Conservation (phyloP, 768 basidiomycete genomes). For the Mycena haematopus region DNA sequence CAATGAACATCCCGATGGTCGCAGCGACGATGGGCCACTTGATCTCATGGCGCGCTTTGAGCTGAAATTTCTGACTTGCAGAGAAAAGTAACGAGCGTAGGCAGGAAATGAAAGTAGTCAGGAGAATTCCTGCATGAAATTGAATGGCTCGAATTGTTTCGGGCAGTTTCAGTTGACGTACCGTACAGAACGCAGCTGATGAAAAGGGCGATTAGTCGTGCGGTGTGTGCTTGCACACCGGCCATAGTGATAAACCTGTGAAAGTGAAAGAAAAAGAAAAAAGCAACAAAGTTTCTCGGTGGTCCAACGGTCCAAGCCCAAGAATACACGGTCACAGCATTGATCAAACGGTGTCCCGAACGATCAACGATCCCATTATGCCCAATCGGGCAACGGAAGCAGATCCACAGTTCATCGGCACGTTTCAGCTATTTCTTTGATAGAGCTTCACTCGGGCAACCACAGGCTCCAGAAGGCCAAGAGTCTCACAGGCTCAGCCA, state of each 20-base stretch:
- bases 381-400: too few relatives aligned
- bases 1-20: slow-evolving; percentile 12
- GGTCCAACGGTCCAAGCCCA: too few relatives aligned
- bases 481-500: too few relatives aligned
- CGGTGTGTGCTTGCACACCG: slow-evolving; percentile 21
- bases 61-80: slow-evolving; percentile 8
- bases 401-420: too few relatives aligned
- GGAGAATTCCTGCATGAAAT: slow-evolving; percentile 8
- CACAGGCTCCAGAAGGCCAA: too few relatives aligned
- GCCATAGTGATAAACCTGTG: not conserved
- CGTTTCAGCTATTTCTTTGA: too few relatives aligned
- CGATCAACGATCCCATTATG: too few relatives aligned
- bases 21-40: slow-evolving; percentile 16
- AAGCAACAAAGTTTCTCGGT: too few relatives aligned
- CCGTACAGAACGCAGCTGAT: slow-evolving; percentile 20
- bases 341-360: too few relatives aligned
- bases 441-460: too few relatives aligned
- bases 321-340: too few relatives aligned
- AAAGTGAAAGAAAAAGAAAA: too few relatives aligned
- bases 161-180: not conserved
- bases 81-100: slow-evolving; percentile 19
- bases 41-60: slow-evolving; percentile 11
- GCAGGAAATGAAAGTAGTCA: slow-evolving; percentile 20
- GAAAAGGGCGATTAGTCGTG: slow-evolving; percentile 17
- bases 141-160: not conserved